phyloP scores from a whole-genome alignment of 768 basidiomycete genomes.

The Pleurotus pulmonarius region DNA sequence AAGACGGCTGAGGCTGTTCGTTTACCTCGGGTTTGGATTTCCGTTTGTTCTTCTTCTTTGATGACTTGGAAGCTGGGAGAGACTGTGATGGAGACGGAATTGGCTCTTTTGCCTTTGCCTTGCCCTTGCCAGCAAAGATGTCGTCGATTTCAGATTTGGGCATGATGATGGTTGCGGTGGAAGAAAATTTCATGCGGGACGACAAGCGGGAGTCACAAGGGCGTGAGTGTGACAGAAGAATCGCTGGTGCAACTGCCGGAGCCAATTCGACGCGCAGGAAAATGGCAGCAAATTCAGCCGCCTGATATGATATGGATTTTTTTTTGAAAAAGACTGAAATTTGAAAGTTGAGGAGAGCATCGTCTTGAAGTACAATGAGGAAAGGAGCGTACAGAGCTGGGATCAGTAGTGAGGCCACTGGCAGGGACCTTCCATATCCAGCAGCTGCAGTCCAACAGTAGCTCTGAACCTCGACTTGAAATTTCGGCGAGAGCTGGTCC shows the following conservation, averaged over 20 bases:
- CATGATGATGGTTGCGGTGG: constrained; percentile 21
- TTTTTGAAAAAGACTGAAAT: neutral
- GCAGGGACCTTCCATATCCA: neutral
- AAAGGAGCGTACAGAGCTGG: neutral
- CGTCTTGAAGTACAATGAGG: no score
- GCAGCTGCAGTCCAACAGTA: neutral
- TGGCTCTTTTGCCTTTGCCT: constrained; percentile 14
- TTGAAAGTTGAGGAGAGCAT: no score
- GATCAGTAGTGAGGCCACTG: neutral
- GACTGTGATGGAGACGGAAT: constrained; percentile 5
- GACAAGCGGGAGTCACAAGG: constrained; percentile 10
- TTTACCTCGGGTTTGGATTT: constrained; percentile 13
- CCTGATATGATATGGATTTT: neutral
- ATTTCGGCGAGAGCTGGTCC: neutral
- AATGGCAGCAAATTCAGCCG: no score
- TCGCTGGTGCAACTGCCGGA: neutral
- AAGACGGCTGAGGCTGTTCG: constrained; percentile 5
- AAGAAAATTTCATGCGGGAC: constrained; percentile 4
- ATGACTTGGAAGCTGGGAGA: constrained; percentile 30
- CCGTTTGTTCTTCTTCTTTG: constrained; percentile 43
- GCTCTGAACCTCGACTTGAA: neutral
- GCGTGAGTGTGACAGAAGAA: neutral
- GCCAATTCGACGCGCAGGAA: no score
- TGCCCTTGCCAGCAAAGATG: constrained; percentile 66
- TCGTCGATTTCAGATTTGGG: constrained; percentile 79